Conservation (phyloP, 495 filamentous ascomycete species). For the Aspergillus sclerotiicarbonarius region DNA sequence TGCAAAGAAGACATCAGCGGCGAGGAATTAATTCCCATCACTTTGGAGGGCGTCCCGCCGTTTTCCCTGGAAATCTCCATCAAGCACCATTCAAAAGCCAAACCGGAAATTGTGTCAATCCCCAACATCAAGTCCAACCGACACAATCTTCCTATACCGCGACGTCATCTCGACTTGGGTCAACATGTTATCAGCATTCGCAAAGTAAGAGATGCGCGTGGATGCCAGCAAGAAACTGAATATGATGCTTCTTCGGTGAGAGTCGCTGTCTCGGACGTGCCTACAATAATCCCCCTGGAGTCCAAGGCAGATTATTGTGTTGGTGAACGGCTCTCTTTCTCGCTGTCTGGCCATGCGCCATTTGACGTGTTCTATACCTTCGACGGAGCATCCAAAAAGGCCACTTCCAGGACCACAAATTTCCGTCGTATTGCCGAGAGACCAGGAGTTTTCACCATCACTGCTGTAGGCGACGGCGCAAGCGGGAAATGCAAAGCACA, state of each 20-base stretch:
- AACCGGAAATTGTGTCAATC: constrained; percentile 75
- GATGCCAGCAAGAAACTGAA: constrained; percentile 73
- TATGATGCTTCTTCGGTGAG: constrained; percentile 69
- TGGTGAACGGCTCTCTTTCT: constrained; percentile 87
- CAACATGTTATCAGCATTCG: constrained; percentile 83
- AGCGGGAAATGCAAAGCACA: constrained; percentile 74
- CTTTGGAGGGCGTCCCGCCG: constrained; percentile 76
- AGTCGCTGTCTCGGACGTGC: constrained; percentile 86
- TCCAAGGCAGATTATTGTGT: constrained; percentile 90
- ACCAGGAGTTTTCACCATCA: constrained; percentile 85
- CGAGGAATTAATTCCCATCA: constrained; percentile 83
- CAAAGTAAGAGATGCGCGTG: constrained; percentile 79
- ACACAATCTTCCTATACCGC: constrained; percentile 80
- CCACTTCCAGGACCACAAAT: constrained; percentile 68
- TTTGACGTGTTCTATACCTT: constrained; percentile 94
- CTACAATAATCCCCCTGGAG: constrained; percentile 83
- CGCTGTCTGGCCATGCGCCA: constrained; percentile 80
- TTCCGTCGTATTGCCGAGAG: constrained; percentile 91
- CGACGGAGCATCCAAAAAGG: constrained; percentile 71
- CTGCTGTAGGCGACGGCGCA: constrained; percentile 74
- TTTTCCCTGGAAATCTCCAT: constrained; percentile 89
- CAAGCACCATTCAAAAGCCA: constrained; percentile 78
- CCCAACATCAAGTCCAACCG: constrained; percentile 68
- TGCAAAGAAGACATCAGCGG: constrained; percentile 79
- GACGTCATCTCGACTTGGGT: constrained; percentile 75